These are phyloP conservation scores for Dactylorhiza incarnata DNA, from an alignment of 106 monocot genomes.

Conservation along the genomic window DNA sequence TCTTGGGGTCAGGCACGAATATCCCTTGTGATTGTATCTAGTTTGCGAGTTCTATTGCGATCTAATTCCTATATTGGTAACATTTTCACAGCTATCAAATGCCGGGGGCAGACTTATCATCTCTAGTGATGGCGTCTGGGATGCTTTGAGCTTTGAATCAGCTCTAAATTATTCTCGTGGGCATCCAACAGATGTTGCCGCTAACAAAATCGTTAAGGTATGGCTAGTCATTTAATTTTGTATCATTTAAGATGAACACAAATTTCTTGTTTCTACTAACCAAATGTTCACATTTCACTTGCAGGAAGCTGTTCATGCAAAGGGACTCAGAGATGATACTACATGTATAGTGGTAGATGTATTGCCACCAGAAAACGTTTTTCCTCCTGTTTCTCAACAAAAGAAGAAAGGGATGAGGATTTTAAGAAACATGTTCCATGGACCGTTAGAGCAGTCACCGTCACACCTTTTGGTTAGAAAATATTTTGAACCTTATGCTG, in stretches of 20 bases:
- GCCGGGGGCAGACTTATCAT: conserved; percentile 80
- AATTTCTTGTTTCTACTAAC: not conserved
- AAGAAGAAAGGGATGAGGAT: conserved; percentile 54
- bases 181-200: conserved; percentile 52
- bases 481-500: conserved; percentile 37
- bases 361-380: conserved; percentile 66
- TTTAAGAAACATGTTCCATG: conserved; percentile 43
- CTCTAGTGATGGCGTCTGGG: conserved; percentile 93
- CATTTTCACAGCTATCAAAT: conserved; percentile 50
- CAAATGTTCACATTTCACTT: not conserved
- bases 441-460: conserved; percentile 32
- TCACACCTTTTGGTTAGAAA: conserved; percentile 21
- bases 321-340: conserved; percentile 77
- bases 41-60: too few relatives aligned
- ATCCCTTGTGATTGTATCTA: too few relatives aligned
- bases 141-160: conserved; percentile 57
- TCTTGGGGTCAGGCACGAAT: too few relatives aligned
- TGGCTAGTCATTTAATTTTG: not conserved
- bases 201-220: conserved; percentile 74
- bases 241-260: not conserved
- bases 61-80: too few relatives aligned
- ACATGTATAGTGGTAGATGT: conserved; percentile 90
- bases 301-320: conserved; percentile 64
- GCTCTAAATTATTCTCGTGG: conserved; percentile 64
- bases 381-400: conserved; percentile 25